Evolutionary conservation across 805 yeast species (phyloP).

Genomic region (Suhomyces pyralidae): DNA sequence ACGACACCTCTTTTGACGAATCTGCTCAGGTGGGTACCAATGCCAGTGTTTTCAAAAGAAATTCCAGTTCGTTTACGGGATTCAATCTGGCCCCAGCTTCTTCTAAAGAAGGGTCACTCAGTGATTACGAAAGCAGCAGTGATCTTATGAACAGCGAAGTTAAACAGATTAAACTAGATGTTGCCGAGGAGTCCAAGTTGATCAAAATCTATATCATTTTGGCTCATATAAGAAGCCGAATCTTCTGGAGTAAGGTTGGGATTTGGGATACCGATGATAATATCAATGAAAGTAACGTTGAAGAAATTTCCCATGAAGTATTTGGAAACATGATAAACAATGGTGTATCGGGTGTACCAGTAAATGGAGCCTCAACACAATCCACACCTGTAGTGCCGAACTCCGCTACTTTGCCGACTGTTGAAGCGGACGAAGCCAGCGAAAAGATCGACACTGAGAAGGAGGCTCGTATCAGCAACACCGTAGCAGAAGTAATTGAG

Average conservation of each 20-base stretch:
- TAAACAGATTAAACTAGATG: constrained; percentile 9
- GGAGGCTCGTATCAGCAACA: neutral
- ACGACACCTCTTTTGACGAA: constrained; percentile 25
- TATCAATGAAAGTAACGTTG: constrained; percentile 19
- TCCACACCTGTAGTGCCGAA: constrained; percentile 1
- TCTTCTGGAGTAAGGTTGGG: constrained; percentile 84
- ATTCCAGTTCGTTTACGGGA: constrained; percentile 7
- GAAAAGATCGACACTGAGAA: neutral
- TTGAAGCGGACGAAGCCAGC: neutral
- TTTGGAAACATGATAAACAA: constrained; percentile 7
- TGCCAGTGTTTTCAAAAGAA: constrained; percentile 25
- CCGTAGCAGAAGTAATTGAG: neutral
- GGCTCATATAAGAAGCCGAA: constrained; percentile 58
- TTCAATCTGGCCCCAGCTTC: neutral
- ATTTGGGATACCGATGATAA: constrained; percentile 59
- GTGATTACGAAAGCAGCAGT: constrained; percentile 8
- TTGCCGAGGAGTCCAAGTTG: constrained; percentile 31
- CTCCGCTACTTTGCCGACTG: neutral
- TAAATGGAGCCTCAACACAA: neutral
- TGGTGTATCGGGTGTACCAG: neutral
- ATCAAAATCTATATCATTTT: constrained; percentile 52
- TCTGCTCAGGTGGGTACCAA: constrained; percentile 14
- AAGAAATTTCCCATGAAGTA: constrained; percentile 11
- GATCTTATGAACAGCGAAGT: constrained; percentile 8
- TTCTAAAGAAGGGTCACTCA: neutral